Conservation (phyloP, 2,329 filamentous ascomycete genomes). For the Cordyceps javanica region DNA sequence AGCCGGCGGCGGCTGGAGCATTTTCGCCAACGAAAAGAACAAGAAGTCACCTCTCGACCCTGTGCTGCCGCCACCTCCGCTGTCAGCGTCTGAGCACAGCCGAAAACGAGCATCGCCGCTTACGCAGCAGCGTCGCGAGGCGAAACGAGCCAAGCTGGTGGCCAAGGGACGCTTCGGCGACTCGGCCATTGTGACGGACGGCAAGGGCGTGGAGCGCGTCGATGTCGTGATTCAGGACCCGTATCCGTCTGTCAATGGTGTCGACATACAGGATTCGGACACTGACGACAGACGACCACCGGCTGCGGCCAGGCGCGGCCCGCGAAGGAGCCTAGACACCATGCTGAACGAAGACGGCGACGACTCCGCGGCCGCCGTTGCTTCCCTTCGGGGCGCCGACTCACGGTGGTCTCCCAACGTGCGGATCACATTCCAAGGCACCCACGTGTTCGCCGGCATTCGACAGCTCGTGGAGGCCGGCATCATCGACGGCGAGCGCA, state of each 20-base stretch:
- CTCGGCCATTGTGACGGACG: conserved; percentile 48
- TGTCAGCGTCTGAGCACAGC: conserved; percentile 29
- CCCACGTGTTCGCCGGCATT: conserved; percentile 75
- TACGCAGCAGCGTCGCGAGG: conserved; percentile 26
- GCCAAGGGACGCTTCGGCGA: conserved; percentile 67
- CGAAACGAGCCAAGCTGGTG: conserved; percentile 54
- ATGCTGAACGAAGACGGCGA: conserved; percentile 25
- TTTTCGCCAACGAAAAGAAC: conserved; percentile 62
- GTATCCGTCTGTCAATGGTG: conserved; percentile 34
- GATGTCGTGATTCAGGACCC: conserved; percentile 55
- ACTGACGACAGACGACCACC: conserved; percentile 12
- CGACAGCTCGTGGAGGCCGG: conserved; percentile 72
- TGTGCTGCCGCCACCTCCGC: conserved; percentile 40
- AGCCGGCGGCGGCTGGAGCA: conserved; percentile 71
- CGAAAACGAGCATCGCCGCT: conserved; percentile 24
- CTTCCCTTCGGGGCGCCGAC: background rate
- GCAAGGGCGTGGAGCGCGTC: conserved; percentile 54
- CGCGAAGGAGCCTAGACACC: conserved; percentile 25
- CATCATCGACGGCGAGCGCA: conserved; percentile 65
- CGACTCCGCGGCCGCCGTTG: background rate
- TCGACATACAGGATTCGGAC: conserved; percentile 14
- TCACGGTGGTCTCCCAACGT: conserved; percentile 34
- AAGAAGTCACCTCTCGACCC: conserved; percentile 51
- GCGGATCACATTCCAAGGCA: conserved; percentile 64
- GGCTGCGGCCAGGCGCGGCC: conserved; percentile 7